These are phyloP conservation scores for Jaenimonas drosophilae DNA, from an alignment of 208 protist species.

Conservation along the genomic window DNA sequence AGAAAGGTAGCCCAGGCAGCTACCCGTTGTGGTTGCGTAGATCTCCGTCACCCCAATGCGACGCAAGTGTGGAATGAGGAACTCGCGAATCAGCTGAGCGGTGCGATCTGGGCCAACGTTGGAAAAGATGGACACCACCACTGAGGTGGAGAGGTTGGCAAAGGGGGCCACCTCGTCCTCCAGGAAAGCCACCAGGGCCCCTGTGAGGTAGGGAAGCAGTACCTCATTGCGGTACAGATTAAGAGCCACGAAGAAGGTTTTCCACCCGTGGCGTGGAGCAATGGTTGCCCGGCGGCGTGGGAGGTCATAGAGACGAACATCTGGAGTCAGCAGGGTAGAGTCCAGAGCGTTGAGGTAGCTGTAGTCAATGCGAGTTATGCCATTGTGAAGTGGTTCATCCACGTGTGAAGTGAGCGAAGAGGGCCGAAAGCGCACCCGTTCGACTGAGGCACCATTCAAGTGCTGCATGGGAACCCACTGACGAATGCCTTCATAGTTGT, in stretches of 20 bases:
- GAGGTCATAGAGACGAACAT: constrained; percentile 22
- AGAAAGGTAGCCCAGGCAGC: constrained; percentile 25
- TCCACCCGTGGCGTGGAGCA: constrained; percentile 38
- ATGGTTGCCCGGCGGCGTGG: constrained; percentile 8
- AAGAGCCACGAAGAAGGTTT: constrained; percentile 55
- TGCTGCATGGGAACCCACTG: no score
- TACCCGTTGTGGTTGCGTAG: constrained; percentile 33
- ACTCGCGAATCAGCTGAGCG: constrained; percentile 15
- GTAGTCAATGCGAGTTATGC: no score
- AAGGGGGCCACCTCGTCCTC: constrained; percentile 55
- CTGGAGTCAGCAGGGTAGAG: no score
- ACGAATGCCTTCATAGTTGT: no score
- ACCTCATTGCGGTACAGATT: constrained; percentile 70
- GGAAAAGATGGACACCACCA: constrained; percentile 67
- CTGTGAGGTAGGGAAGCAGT: constrained; percentile 49
- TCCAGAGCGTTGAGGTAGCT: no score
- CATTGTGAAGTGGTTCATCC: no score
- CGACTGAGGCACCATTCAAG: no score
- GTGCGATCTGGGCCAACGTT: constrained; percentile 31
- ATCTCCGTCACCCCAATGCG: constrained; percentile 25
- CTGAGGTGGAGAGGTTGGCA: constrained; percentile 25
- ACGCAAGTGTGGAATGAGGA: constrained; percentile 50
- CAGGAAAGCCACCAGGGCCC: constrained; percentile 44
- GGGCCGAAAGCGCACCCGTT: no score
- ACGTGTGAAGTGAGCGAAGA: no score